Conservation (phyloP, 371 early-diverging fungal genomes). For the Rhizomucor miehei region DNA sequence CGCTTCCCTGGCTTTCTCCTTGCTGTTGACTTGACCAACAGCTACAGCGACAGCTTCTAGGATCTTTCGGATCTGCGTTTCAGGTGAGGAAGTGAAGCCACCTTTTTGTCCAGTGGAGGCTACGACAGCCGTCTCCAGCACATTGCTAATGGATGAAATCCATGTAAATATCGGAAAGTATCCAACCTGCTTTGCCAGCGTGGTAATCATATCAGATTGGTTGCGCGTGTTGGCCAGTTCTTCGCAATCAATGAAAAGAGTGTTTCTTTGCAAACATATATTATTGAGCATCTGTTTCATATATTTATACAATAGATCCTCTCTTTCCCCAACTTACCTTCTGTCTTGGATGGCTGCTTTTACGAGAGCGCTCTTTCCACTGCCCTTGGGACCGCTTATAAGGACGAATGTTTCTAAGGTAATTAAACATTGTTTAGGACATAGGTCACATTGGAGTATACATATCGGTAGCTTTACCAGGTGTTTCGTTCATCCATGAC, state of each 20-base stretch:
- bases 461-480: conserved; percentile 56
- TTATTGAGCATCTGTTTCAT: not conserved
- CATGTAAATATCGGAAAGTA: conserved; percentile 85
- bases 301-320: not conserved
- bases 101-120: conserved; percentile 88
- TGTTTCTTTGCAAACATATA: conserved; percentile 41
- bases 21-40: conserved; percentile 40
- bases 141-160: conserved; percentile 62
- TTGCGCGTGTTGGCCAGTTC: conserved; percentile 71
- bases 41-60: conserved; percentile 60
- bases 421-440: no score
- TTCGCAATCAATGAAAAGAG: conserved; percentile 77
- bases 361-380: conserved; percentile 59
- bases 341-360: conserved; percentile 52
- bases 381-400: conserved; percentile 59
- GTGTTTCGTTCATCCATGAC: conserved; percentile 64
- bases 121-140: conserved; percentile 77
- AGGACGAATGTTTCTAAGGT: conserved; percentile 64
- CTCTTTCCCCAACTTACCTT: conserved; percentile 28
- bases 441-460: no score
- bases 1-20: conserved; percentile 8
- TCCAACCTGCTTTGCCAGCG: conserved; percentile 72
- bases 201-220: conserved; percentile 64
- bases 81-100: conserved; percentile 59
- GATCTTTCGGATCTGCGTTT: conserved; percentile 60